Conservation (phyloP, 2,329 filamentous ascomycete genomes). For the Fonsecaea nubica region DNA sequence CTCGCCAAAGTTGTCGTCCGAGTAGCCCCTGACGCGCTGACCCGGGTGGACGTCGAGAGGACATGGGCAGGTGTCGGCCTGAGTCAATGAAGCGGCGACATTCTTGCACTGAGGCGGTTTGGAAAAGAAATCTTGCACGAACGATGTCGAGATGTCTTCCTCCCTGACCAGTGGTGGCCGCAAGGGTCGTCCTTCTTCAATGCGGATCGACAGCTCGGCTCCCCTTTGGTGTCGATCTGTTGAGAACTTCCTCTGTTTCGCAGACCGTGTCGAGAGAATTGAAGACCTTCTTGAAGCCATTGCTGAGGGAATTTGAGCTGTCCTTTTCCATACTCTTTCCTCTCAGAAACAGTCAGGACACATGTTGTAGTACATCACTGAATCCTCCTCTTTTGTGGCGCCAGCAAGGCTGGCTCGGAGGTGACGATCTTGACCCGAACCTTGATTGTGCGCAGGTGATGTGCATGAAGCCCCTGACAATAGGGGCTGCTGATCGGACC, state of each 20-base stretch:
- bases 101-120: neutral
- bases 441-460: neutral
- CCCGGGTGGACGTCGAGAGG: conserved; percentile 20
- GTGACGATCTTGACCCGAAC: neutral
- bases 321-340: neutral
- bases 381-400: neutral
- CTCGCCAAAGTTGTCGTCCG: neutral
- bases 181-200: conserved; percentile 23
- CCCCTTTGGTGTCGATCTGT: conserved; percentile 21
- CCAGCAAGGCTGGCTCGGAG: neutral
- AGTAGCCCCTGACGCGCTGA: conserved; percentile 16
- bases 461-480: neutral
- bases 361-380: neutral
- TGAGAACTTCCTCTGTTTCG: conserved; percentile 18
- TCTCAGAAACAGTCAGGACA: neutral
- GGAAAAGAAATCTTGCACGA: conserved; percentile 21
- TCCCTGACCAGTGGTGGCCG: conserved; percentile 16
- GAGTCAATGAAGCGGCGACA: neutral
- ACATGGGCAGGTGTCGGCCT: conserved; percentile 17
- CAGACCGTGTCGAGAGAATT: conserved; percentile 8
- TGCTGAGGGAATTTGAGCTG: neutral
- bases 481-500: neutral
- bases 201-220: conserved; percentile 15
- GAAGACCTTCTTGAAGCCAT: conserved; percentile 23
- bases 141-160: conserved; percentile 15